Evolutionary conservation across 495 filamentous ascomycete species (phyloP).

Genomic region (Xylaria nigripes): DNA sequence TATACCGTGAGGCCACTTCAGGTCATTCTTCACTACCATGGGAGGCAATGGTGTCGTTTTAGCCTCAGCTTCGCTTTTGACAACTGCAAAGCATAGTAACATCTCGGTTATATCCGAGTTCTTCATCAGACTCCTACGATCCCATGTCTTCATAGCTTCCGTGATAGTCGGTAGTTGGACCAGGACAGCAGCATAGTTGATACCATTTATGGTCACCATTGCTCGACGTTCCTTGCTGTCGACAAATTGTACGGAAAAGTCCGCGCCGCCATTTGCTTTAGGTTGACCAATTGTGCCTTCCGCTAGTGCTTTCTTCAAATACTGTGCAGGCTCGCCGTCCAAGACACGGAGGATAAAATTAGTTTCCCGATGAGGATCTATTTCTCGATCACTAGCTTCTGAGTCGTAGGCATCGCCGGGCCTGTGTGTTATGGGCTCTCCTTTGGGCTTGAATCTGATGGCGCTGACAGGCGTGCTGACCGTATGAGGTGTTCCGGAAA

Average conservation of each 20-base stretch:
- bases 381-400: slow-evolving; percentile 85
- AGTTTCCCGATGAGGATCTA: slow-evolving; percentile 78
- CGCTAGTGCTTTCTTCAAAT: slow-evolving; percentile 60
- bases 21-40: slow-evolving; percentile 53
- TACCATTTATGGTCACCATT: slow-evolving; percentile 57
- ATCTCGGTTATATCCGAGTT: slow-evolving; percentile 93
- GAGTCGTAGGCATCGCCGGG: slow-evolving; percentile 89
- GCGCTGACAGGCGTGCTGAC: slow-evolving; percentile 30
- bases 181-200: slow-evolving; percentile 69
- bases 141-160: slow-evolving; percentile 95
- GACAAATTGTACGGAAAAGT: slow-evolving; percentile 72
- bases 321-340: slow-evolving; percentile 77
- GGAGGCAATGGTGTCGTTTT: slow-evolving; percentile 54
- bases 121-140: slow-evolving; percentile 86
- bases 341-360: slow-evolving; percentile 84
- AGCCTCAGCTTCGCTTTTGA: slow-evolving; percentile 67
- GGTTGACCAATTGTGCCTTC: slow-evolving; percentile 64
- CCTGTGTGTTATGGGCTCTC: slow-evolving; percentile 54
- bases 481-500: slow-evolving; percentile 1
- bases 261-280: slow-evolving; percentile 52
- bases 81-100: slow-evolving; percentile 68
- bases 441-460: slow-evolving; percentile 48
- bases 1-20: slow-evolving; percentile 84
- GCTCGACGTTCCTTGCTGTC: slow-evolving; percentile 66
- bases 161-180: slow-evolving; percentile 88